Conservation (phyloP, 2,329 filamentous ascomycete genomes). For the Penicillium aurantiogriseum region DNA sequence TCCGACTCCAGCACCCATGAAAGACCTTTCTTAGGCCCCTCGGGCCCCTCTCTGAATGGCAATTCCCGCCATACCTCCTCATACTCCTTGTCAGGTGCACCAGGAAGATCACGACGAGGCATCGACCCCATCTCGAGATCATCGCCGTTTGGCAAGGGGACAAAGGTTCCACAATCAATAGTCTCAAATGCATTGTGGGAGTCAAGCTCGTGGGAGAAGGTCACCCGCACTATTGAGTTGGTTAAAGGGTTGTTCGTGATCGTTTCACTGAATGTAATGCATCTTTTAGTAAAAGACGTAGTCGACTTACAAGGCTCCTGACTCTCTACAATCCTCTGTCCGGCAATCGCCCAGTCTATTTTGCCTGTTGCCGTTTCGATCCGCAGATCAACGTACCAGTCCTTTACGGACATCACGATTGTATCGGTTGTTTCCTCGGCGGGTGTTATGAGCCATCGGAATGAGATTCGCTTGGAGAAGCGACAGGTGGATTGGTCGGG, state of each 20-base stretch:
- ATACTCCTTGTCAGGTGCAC: slow-evolving; percentile 47
- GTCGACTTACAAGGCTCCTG: slow-evolving; percentile 34
- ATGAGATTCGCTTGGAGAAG: slow-evolving; percentile 43
- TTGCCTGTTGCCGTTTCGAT: slow-evolving; percentile 35
- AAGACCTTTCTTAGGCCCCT: slow-evolving; percentile 21
- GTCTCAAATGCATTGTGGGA: slow-evolving; percentile 36
- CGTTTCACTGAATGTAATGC: background rate
- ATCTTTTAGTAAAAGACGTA: no score
- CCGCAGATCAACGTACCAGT: slow-evolving; percentile 47
- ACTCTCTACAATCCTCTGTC: slow-evolving; percentile 39
- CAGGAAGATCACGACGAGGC: slow-evolving; percentile 37
- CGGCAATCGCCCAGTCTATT: slow-evolving; percentile 48
- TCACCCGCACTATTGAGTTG: slow-evolving; percentile 29
- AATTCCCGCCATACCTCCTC: slow-evolving; percentile 66
- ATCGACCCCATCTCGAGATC: slow-evolving; percentile 42
- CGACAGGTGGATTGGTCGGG: slow-evolving; percentile 14
- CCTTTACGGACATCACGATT: slow-evolving; percentile 43
- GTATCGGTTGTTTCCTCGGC: slow-evolving; percentile 46
- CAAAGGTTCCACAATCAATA: slow-evolving; percentile 39
- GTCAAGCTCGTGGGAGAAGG: slow-evolving; percentile 42
- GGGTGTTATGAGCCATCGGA: slow-evolving; percentile 45
- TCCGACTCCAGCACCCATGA: slow-evolving; percentile 35
- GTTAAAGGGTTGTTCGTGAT: background rate
- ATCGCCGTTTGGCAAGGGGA: slow-evolving; percentile 41
- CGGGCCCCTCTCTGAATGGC: slow-evolving; percentile 32